Conservation (phyloP, 257 asterid species). For the Handroanthus guayacan region DNA sequence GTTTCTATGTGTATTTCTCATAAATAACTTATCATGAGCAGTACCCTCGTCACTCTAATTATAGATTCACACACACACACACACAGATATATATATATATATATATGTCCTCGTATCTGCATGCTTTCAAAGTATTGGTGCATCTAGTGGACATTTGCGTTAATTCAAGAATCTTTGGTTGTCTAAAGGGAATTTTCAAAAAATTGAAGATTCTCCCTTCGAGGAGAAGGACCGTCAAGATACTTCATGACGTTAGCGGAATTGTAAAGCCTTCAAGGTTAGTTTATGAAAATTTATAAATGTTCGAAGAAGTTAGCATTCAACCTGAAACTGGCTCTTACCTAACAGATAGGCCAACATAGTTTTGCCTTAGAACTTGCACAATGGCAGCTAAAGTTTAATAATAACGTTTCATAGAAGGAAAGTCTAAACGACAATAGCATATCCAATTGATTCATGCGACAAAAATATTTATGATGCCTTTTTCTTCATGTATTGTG, state of each 20-base stretch:
- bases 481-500: constrained; percentile 23
- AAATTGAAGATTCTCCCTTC: constrained; percentile 79
- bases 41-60: not conserved
- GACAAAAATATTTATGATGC: constrained; percentile 2
- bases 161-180: not conserved
- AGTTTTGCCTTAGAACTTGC: not conserved
- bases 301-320: not conserved
- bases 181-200: constrained; percentile 67
- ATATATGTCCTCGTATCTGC: no score
- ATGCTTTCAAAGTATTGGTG: not conserved
- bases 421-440: not conserved
- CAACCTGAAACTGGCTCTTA: not conserved
- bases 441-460: constrained; percentile 4
- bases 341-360: not conserved
- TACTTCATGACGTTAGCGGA: constrained; percentile 79
- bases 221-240: constrained; percentile 70
- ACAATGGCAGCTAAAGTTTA: not conserved
- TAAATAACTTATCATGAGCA: not conserved
- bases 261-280: constrained; percentile 88
- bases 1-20: not conserved
- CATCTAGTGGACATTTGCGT: constrained; percentile 4
- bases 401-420: not conserved
- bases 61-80: constrained; percentile 1
- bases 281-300: constrained; percentile 28
- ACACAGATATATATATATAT: not conserved